Evolutionary conservation across 352 stramenopile species (phyloP), one percentile per base, ranked within the genome.

Genomic region (Peronospora farinosa): DNA sequence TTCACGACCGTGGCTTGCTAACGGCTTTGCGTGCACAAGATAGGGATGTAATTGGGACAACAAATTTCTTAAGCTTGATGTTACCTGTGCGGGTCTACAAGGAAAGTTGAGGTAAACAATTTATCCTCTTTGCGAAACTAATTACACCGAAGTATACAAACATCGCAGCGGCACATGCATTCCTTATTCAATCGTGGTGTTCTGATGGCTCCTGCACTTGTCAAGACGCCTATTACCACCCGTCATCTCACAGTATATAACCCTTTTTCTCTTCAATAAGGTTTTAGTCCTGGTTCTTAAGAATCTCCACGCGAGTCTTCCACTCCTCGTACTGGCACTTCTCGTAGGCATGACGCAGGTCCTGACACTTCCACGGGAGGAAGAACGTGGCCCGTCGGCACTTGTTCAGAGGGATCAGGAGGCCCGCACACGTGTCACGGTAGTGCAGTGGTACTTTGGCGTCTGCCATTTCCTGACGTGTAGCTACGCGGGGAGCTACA

Each of bases 331-430:
- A 98, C 80, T 98, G 82, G 75, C 96, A 99, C 72, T 98, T 97
- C 73, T 99, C 96, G 72, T 98, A 99, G 25, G 89, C 96, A 74
- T 99, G 96, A 67, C 94, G 88, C 69, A 98, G 70, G 66, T 99
- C 92, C 65, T 89, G 79, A 72, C 96, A 99, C 68, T 98, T 90
- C 74, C 91, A 97, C 42, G 93, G 93, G 57, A 96, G 73, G 66
- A 89, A 98, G 43, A 88, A 84, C 36, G 89, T 98, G 51, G 96
- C 74, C 48, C 88, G 88, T 71, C 96, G 90, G 69, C 88, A 96
- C 63, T 97, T 84, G 70, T 99, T 98, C 39, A 99, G 69, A 51
- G 84, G 79, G 49, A 98, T 96, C 31, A 98, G 72, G 30, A 98
- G 70, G 42, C 97, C 92, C 30, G 89, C 92, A 67, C 96, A 99